Base-by-base conservation (phyloP, 2,329 filamentous ascomycete genomes). In the Aspergillus cejpii region DNA sequence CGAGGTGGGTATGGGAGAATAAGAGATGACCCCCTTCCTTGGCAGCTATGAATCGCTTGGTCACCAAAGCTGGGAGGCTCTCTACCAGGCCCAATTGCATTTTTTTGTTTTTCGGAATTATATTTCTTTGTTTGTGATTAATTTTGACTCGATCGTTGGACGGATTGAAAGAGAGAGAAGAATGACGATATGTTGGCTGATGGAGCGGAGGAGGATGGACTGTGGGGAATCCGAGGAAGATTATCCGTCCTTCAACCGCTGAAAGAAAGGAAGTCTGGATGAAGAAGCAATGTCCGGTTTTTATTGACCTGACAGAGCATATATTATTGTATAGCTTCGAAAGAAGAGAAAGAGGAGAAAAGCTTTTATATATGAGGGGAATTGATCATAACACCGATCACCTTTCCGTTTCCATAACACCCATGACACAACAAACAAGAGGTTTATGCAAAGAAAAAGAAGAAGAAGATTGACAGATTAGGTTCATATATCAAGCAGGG, bases 1-100 rank as follows among this genome's bases (percentile, higher is more conserved):
- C 56, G 23, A 70, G 54, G 40, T 70, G 61, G 1, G 69, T 71
- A 17, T 57, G 48, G 8, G 68, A 70, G 49, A 72, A 70, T 11
- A 66, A 47, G 1, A 72, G 53, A 39, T 63, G 58, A 4, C 63
- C 60, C 3, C 56, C 55, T 31, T 68, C 64, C 52, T 63, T 66
- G 19, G 68, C 68, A 5, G 62, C 46, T 3, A 37, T 44, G 36
- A 69, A 71, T 14, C 62, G 63, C 24, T 54, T 57, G 11, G 59
- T 51, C 36, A 71, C 68, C 17, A 71, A 58, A 12, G 59, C 49
- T 3, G 64, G 52, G 7, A 71, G 59, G 20, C 42, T 55, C 44
- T 70, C 67, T 10, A 60, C 55, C 10, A 70, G 53, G 19, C 61
- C 61, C 36, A 68, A 53, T 49, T 64, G 59, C 66, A 69, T 69